Evolutionary conservation across 208 protist genomes (phyloP).

Genomic region (Crithidia thermophila): DNA sequence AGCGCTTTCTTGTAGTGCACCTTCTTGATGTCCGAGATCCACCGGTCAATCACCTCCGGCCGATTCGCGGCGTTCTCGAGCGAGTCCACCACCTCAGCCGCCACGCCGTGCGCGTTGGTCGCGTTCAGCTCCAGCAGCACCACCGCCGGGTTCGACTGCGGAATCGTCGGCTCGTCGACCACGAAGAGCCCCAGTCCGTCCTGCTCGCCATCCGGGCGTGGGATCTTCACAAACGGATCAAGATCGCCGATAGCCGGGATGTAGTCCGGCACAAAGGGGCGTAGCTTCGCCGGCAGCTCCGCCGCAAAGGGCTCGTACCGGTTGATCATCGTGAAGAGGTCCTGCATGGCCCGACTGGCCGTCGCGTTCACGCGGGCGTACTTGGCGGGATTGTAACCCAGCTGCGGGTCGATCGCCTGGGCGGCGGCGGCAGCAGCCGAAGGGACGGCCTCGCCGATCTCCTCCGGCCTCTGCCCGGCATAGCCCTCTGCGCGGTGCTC

Average conservation of each 20-base stretch:
- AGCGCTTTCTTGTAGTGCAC: slow-evolving; percentile 96
- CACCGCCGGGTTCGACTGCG: slow-evolving; percentile 96
- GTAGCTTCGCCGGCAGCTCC: slow-evolving; percentile 95
- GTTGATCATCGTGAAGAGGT: slow-evolving; percentile 97
- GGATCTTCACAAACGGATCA: slow-evolving; percentile 98
- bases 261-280: slow-evolving; percentile 98
- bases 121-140: slow-evolving; percentile 90
- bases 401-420: slow-evolving; percentile 8
- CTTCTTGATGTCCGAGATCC: slow-evolving; percentile 96
- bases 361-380: slow-evolving; percentile 85
- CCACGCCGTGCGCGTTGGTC: slow-evolving; percentile 69
- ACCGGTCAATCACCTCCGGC: slow-evolving; percentile 93
- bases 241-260: slow-evolving; percentile 97
- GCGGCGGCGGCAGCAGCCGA: too few relatives aligned
- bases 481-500: slow-evolving; percentile 50
- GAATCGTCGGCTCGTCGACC: slow-evolving; percentile 96
- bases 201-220: slow-evolving; percentile 90
- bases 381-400: slow-evolving; percentile 86
- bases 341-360: slow-evolving; percentile 93
- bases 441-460: slow-evolving; percentile 37
- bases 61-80: slow-evolving; percentile 96
- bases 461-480: slow-evolving; percentile 66
- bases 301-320: slow-evolving; percentile 94
- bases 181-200: slow-evolving; percentile 93
- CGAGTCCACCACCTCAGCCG: slow-evolving; percentile 88